Conservation (phyloP, 202 grass and related monocot genomes). For the Dendrocalamus latiflorus region DNA sequence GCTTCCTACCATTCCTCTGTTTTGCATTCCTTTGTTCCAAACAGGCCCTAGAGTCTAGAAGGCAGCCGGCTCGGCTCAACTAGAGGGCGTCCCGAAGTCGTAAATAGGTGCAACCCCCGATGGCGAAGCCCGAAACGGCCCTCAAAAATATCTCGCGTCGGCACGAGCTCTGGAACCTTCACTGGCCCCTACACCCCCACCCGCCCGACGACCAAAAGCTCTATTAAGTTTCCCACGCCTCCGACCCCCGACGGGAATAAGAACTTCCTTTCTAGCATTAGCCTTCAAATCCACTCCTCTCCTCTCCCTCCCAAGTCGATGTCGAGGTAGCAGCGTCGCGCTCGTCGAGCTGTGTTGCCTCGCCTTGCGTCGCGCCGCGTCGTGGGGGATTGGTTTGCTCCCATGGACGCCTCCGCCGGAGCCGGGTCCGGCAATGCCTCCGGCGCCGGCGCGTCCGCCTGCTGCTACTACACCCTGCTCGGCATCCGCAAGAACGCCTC, state of each 20-base stretch:
- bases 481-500: slow-evolving; percentile 80
- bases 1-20: too few species aligned
- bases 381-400: neutral
- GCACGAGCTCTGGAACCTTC: slow-evolving; percentile 81
- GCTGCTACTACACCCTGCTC: slow-evolving; percentile 83
- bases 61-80: neutral
- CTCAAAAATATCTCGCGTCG: slow-evolving; percentile 81
- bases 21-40: too few species aligned
- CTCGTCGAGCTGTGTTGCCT: neutral
- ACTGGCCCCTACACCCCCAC: neutral
- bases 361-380: slow-evolving; percentile 6
- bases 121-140: neutral
- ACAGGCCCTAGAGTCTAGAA: too few species aligned
- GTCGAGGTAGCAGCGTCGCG: slow-evolving; percentile 19
- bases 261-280: neutral
- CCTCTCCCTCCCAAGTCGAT: slow-evolving; percentile 6
- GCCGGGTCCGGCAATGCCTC: slow-evolving; percentile 59
- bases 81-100: slow-evolving; percentile 14
- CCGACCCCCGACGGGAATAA: slow-evolving; percentile 7
- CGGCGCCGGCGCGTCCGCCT: slow-evolving; percentile 47
- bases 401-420: slow-evolving; percentile 41
- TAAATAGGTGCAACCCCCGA: slow-evolving; percentile 18
- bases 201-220: neutral
- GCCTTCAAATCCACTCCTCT: neutral
- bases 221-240: slow-evolving; percentile 19